Evolutionary conservation across 768 basidiomycete species (phyloP).

Genomic region (Termitomyces sp.): DNA sequence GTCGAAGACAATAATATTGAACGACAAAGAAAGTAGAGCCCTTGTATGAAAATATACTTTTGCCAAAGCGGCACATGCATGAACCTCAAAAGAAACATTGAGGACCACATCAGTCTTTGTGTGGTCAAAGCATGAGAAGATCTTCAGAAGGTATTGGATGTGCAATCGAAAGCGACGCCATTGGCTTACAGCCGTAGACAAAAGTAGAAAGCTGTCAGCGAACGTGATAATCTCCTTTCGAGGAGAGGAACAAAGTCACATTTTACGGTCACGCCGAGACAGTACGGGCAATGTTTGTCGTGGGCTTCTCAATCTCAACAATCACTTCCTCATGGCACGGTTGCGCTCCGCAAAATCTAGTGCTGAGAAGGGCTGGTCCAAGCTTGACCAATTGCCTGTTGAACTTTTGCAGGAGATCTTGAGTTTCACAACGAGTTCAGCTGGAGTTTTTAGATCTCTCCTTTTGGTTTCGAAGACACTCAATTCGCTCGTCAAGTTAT

Average conservation of each 20-base stretch:
- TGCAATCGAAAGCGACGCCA: neutral
- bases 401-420: conserved; percentile 14
- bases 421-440: conserved; percentile 7
- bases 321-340: neutral
- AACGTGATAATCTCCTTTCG: neutral
- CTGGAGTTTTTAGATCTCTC: conserved; percentile 9
- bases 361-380: neutral
- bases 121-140: conserved; percentile 1
- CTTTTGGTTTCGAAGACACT: conserved; percentile 13
- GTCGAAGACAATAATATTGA: neutral
- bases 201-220: neutral
- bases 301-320: neutral
- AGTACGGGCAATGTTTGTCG: neutral
- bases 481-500: conserved; percentile 1
- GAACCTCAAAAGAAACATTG: neutral
- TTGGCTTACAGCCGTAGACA: neutral
- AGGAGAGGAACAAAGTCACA: neutral
- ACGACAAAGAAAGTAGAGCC: neutral
- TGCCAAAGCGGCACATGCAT: neutral
- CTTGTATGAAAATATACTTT: neutral
- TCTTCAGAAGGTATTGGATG: neutral
- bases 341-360: neutral
- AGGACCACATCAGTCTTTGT: conserved; percentile 10
- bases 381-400: conserved; percentile 2
- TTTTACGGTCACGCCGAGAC: too few species aligned